Evolutionary conservation across 108 stramenopile genomes (phyloP).

Genomic region (Skeletonema tropicum): DNA sequence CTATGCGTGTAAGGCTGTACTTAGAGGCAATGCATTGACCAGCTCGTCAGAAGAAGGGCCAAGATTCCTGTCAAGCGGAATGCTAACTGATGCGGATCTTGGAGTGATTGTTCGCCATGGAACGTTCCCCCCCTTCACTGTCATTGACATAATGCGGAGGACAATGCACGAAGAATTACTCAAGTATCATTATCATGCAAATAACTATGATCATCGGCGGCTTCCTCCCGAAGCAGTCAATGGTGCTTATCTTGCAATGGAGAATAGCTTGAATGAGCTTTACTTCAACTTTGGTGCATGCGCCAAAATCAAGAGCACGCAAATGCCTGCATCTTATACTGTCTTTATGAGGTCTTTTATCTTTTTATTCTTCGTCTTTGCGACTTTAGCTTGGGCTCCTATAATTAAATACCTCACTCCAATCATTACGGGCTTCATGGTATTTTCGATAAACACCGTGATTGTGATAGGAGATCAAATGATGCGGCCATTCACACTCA

Average conservation of each 20-base stretch:
- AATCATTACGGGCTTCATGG: conserved; percentile 32
- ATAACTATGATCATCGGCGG: not conserved
- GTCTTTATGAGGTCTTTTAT: conserved; percentile 33
- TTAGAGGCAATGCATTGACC: conserved; percentile 27
- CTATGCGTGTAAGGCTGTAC: conserved; percentile 26
- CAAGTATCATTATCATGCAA: not conserved
- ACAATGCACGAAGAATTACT: conserved; percentile 15
- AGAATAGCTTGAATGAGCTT: conserved; percentile 13
- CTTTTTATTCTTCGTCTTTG: conserved; percentile 24
- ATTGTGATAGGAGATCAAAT: conserved; percentile 40
- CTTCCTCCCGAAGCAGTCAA: conserved; percentile 11
- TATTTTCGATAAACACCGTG: conserved; percentile 30
- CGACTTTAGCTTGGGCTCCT: conserved; percentile 24
- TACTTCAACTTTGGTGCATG: conserved; percentile 37
- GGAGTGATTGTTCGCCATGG: conserved; percentile 32
- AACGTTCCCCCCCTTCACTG: conserved; percentile 12
- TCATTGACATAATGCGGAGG: conserved; percentile 24
- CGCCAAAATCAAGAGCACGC: conserved; percentile 19
- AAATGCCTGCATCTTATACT: conserved; percentile 32
- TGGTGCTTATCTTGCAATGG: conserved; percentile 25
- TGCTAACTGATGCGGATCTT: conserved; percentile 35
- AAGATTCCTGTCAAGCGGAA: conserved; percentile 24
- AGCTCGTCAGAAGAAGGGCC: conserved; percentile 27
- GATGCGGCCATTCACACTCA: conserved; percentile 32
- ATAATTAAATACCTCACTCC: conserved; percentile 15